Conservation (phyloP, 2,329 filamentous ascomycete genomes). For the Cladosporium cucumerinum region DNA sequence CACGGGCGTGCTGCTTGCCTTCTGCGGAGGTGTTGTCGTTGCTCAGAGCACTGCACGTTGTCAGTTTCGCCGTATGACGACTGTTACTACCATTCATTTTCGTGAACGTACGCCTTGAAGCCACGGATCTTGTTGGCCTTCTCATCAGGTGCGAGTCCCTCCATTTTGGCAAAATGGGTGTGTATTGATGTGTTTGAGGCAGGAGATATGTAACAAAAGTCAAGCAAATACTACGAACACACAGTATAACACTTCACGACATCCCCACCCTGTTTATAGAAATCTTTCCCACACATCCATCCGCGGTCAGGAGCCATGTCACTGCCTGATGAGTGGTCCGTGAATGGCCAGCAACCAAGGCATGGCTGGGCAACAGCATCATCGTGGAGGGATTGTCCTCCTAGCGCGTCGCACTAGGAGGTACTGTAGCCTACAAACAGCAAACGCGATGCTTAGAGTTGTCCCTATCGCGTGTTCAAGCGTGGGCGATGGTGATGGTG, state of each 20-base stretch:
- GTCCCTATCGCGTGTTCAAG: not conserved
- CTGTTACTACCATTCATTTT: not conserved
- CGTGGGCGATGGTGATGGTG: not conserved
- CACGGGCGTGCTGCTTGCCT: constrained; percentile 8
- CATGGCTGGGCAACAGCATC: constrained; percentile 5
- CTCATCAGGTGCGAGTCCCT: constrained; percentile 3
- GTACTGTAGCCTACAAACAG: constrained; percentile 1
- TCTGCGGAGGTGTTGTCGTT: constrained; percentile 8
- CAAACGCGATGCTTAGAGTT: constrained; percentile 6
- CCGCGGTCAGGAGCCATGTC: not conserved
- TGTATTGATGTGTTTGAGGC: not conserved
- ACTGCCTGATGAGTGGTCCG: not conserved
- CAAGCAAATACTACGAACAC: not conserved
- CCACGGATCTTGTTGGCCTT: constrained; percentile 14
- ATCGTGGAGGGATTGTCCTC: not conserved
- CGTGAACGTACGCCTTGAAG: constrained; percentile 1
- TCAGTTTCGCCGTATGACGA: not conserved
- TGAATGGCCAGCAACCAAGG: constrained; percentile 2
- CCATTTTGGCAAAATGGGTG: not conserved
- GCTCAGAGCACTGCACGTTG: not conserved
- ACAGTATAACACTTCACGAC: not conserved
- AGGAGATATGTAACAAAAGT: not conserved
- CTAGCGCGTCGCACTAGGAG: not conserved
- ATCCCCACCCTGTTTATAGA: not conserved
- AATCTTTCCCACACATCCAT: not conserved